These are phyloP conservation scores for Themeda triandra DNA, from an alignment of 176 grass and related monocot genomes.

Conservation along the genomic window DNA sequence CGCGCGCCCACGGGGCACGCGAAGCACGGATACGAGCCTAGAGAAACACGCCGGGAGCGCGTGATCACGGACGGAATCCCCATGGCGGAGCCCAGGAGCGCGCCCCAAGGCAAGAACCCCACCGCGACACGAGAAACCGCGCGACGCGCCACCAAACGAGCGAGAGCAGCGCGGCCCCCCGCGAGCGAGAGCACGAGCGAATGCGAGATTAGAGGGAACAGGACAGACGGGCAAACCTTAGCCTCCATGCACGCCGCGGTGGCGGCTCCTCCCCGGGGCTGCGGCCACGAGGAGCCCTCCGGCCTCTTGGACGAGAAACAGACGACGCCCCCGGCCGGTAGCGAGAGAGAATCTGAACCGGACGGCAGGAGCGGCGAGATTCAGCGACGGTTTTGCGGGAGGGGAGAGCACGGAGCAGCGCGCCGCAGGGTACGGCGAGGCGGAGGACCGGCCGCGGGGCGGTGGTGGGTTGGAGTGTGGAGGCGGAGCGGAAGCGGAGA, in stretches of 20 bases:
- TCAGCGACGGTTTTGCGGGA: not conserved
- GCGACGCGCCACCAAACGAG: conserved; percentile 21
- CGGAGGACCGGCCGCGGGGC: not conserved
- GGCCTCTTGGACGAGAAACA: conserved; percentile 13
- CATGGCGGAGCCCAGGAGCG: conserved; percentile 1
- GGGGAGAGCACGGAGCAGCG: not conserved
- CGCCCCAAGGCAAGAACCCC: conserved; percentile 4
- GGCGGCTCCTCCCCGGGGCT: not conserved
- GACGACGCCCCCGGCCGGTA: not conserved
- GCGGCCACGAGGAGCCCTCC: conserved; percentile 1
- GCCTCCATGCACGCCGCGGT: conserved; percentile 23
- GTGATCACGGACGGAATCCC: conserved; percentile 35
- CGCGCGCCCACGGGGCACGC: not conserved
- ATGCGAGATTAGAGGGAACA: conserved; percentile 33
- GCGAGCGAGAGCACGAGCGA: conserved; percentile 30
- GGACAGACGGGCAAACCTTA: conserved; percentile 27
- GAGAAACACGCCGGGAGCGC: not conserved
- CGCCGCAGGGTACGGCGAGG: not conserved
- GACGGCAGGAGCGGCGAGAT: conserved; percentile 6
- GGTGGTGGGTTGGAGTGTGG: conserved; percentile 39
- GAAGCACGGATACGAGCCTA: conserved; percentile 14
- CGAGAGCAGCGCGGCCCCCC: conserved; percentile 11
- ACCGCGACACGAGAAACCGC: conserved; percentile 4
- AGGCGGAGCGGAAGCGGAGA: conserved; percentile 19
- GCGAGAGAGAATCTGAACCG: conserved; percentile 31